Evolutionary conservation across 805 yeast species (phyloP).

Genomic region (Wickerhamomyces subpelliculosus): DNA sequence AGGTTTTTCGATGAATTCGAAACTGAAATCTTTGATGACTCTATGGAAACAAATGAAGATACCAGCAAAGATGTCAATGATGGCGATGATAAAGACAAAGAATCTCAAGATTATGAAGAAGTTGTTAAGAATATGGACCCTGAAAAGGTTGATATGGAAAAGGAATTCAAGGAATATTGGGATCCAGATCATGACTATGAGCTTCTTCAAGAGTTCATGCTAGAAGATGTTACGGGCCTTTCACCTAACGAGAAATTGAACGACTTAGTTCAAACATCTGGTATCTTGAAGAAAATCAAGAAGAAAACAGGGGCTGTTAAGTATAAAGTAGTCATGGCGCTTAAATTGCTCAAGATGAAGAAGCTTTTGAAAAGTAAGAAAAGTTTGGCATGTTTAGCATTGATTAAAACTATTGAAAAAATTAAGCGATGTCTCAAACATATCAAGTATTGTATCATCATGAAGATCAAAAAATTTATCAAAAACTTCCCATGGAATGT

Average conservation of each 20-base stretch:
- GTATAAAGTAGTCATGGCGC: background rate
- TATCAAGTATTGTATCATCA: constrained; percentile 1
- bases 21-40: too few relatives aligned
- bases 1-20: background rate
- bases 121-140: too few relatives aligned
- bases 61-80: background rate
- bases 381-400: background rate
- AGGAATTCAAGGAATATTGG: background rate
- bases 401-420: constrained; percentile 1
- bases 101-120: background rate
- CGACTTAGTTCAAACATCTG: constrained; percentile 1
- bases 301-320: background rate
- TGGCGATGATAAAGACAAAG: background rate
- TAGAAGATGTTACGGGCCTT: background rate
- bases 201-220: background rate
- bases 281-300: background rate
- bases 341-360: background rate
- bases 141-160: background rate
- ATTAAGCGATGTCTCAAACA: background rate
- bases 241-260: background rate
- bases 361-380: background rate
- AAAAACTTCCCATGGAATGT: background rate
- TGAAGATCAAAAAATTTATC: background rate
- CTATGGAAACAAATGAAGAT: too few relatives aligned
- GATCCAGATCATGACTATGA: background rate